phyloP scores from a whole-genome alignment of 305 asterid species.

The Rubia tinctorum region DNA sequence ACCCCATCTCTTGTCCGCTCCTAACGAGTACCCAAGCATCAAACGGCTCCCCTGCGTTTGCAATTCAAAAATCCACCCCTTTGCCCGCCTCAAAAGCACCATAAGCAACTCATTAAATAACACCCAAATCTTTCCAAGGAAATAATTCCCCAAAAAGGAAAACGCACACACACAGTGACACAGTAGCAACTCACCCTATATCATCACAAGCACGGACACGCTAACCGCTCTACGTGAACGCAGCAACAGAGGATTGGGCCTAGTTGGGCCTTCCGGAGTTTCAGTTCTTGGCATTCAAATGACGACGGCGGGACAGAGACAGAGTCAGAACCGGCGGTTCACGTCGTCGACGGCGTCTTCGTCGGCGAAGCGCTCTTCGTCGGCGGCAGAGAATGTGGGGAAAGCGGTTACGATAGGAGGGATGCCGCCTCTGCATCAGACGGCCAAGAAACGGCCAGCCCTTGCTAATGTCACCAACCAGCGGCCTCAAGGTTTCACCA shows the following conservation, averaged over 20 bases:
- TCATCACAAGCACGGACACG: neutral
- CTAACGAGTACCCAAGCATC: conserved; percentile 62
- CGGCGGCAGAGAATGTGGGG: conserved; percentile 45
- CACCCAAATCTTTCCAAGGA: neutral
- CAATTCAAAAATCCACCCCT: conserved; percentile 46
- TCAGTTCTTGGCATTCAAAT: conserved; percentile 21
- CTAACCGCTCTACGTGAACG: neutral
- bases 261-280: neutral
- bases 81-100: conserved; percentile 52
- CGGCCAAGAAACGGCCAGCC: conserved; percentile 82
- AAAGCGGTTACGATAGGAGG: conserved; percentile 28
- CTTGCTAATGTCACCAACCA: conserved; percentile 68
- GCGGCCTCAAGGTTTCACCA: conserved; percentile 32
- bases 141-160: neutral
- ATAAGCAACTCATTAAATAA: conserved; percentile 23
- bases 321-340: conserved; percentile 50
- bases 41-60: conserved; percentile 48
- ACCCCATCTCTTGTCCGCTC: conserved; percentile 59
- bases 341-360: conserved; percentile 53
- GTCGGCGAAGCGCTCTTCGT: conserved; percentile 53
- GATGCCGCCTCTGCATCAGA: conserved; percentile 22
- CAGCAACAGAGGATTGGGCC: neutral
- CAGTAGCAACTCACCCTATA: neutral
- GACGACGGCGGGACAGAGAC: conserved; percentile 59
- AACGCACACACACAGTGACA: conserved; percentile 11